Conservation (phyloP, 2,329 filamentous ascomycete species). For the Cercospora janseana region DNA sequence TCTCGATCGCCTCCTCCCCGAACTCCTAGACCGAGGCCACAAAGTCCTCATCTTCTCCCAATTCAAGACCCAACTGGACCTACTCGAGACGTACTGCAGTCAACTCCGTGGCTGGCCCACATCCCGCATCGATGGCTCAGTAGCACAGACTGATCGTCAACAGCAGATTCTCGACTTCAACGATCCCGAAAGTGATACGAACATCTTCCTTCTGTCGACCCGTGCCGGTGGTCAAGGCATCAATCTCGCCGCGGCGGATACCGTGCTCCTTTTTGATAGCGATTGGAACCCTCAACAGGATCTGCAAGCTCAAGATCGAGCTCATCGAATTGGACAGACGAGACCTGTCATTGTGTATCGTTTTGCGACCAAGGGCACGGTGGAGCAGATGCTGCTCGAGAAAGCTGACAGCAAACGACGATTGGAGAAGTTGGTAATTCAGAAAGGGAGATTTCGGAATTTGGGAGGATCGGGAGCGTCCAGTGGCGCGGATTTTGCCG, state of each 20-base stretch:
- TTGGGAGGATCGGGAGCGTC: conserved; percentile 34
- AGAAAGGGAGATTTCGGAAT: conserved; percentile 76
- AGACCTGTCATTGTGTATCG: conserved; percentile 90
- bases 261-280: conserved; percentile 84
- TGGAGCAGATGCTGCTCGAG: conserved; percentile 82
- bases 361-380: conserved; percentile 86
- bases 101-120: conserved; percentile 75
- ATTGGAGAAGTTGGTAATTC: conserved; percentile 91
- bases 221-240: conserved; percentile 93
- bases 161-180: conserved; percentile 52
- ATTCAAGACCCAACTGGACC: conserved; percentile 90
- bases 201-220: conserved; percentile 84
- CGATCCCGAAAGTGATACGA: conserved; percentile 43
- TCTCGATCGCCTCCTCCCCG: conserved; percentile 78
- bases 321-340: conserved; percentile 91
- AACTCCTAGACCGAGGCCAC: conserved; percentile 70
- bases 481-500: conserved; percentile 46
- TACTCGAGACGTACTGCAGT: conserved; percentile 80
- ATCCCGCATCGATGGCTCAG: conserved; percentile 87
- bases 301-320: conserved; percentile 91
- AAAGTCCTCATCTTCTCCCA: conserved; percentile 97
- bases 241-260: conserved; percentile 87
- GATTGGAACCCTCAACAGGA: conserved; percentile 98
- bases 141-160: conserved; percentile 63
- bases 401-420: conserved; percentile 89